Evolutionary conservation across 495 filamentous ascomycete species (phyloP).

Genomic region (Annulohypoxylon moriforme): DNA sequence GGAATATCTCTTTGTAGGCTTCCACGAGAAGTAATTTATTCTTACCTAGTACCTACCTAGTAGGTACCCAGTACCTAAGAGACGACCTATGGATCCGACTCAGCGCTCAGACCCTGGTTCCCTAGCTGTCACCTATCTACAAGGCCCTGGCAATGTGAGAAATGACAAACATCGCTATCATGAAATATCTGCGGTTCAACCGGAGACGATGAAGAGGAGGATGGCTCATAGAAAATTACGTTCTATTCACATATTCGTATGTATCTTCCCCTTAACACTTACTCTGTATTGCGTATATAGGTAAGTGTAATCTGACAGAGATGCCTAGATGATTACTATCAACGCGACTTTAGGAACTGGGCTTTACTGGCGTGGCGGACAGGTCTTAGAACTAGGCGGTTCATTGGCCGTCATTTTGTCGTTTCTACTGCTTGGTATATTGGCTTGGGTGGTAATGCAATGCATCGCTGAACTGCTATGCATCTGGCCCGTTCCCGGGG

Average conservation of each 20-base stretch:
- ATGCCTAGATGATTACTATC: conserved; percentile 54
- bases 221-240: conserved; percentile 49
- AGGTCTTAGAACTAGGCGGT: conserved; percentile 57
- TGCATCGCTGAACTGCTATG: conserved; percentile 62
- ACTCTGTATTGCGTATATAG: too few relatives aligned
- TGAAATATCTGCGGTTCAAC: conserved; percentile 4
- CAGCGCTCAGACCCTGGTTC: background rate
- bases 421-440: conserved; percentile 54
- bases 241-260: conserved; percentile 59
- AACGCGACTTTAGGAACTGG: conserved; percentile 60
- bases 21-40: background rate
- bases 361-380: conserved; percentile 60
- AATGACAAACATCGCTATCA: background rate
- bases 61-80: too few relatives aligned
- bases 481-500: conserved; percentile 62
- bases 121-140: background rate
- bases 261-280: background rate
- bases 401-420: conserved; percentile 58
- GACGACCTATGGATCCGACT: background rate
- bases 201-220: conserved; percentile 14
- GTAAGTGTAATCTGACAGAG: background rate
- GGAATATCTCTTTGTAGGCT: background rate
- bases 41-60: background rate
- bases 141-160: background rate
- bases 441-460: conserved; percentile 60